Percentiles rank a stretch among this genome's conserved stretches.
phyloP scores from a whole-genome alignment of 2,329 filamentous ascomycete genomes.

The Colletotrichum caudatum region DNA sequence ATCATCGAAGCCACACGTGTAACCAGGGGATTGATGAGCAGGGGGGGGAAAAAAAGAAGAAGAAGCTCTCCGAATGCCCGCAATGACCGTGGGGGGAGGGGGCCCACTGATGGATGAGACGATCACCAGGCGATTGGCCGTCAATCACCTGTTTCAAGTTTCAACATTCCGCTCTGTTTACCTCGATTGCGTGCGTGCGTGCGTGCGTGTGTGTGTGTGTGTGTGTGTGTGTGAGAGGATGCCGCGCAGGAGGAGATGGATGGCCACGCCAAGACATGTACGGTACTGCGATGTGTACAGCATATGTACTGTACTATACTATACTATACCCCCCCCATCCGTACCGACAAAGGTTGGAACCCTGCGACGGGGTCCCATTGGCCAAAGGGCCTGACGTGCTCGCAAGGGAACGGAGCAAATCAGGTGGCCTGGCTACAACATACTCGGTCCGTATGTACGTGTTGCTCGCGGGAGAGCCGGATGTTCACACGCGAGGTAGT shows the following conservation, averaged over 20 bases:
- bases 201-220: neutral
- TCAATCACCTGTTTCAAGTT: neutral
- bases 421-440: neutral
- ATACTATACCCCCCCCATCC: neutral
- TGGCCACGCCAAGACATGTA: too few relatives aligned
- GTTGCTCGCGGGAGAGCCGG: neutral
- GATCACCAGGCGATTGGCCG: slow-evolving; percentile 10
- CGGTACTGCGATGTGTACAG: too few relatives aligned
- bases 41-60: too few relatives aligned
- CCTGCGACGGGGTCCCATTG: slow-evolving; percentile 4
- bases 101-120: slow-evolving; percentile 9
- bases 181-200: neutral
- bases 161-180: neutral
- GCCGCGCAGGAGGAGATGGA: neutral
- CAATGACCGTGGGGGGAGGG: neutral
- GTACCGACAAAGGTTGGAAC: neutral
- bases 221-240: neutral
- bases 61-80: neutral
- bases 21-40: neutral
- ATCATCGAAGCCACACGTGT: slow-evolving; percentile 29
- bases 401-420: neutral
- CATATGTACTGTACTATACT: too few relatives aligned
- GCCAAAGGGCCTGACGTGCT: neutral
- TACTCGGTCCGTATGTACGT: neutral
- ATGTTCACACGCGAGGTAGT: neutral